phyloP scores from a whole-genome alignment of 2,329 filamentous ascomycete species.

The Aspergillus fructus region DNA sequence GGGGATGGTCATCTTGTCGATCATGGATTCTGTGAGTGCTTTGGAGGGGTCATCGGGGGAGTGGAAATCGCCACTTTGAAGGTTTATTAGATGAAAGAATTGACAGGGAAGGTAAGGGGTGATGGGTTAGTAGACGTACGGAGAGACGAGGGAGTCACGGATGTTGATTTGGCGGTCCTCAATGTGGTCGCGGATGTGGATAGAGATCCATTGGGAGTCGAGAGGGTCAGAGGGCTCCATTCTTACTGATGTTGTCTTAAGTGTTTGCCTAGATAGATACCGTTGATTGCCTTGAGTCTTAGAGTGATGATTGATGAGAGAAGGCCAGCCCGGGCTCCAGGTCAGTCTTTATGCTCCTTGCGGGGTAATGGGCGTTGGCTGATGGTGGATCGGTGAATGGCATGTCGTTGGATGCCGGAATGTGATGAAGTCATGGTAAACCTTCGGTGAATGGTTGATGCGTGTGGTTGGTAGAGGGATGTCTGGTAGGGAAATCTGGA shows the following conservation, averaged over 20 bases:
- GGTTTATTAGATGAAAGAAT: neutral
- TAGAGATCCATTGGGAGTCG: slow-evolving; percentile 11
- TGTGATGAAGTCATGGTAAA: slow-evolving; percentile 8
- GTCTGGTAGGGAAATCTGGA: neutral
- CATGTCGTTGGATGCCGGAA: neutral
- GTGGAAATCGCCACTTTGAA: slow-evolving; percentile 28
- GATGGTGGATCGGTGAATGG: neutral
- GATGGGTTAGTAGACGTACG: neutral
- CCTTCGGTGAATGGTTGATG: neutral
- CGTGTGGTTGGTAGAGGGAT: neutral
- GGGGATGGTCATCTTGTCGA: slow-evolving; percentile 30
- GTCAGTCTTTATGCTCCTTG: slow-evolving; percentile 1
- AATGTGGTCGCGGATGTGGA: slow-evolving; percentile 10
- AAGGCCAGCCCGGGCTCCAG: neutral
- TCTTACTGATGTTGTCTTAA: neutral
- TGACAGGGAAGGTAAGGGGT: neutral
- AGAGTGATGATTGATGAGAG: neutral
- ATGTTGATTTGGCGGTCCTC: slow-evolving; percentile 1
- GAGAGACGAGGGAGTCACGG: slow-evolving; percentile 3
- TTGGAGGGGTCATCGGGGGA: slow-evolving; percentile 22
- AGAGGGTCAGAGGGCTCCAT: slow-evolving; percentile 6
- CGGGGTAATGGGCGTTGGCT: neutral
- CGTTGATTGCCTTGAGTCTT: neutral
- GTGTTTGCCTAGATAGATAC: neutral
- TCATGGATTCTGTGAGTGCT: slow-evolving; percentile 28